Percentiles rank a stretch among this genome's conserved stretches.
Conservation (phyloP, 2,329 filamentous ascomycete species). For the Lecanicillium sp. region DNA sequence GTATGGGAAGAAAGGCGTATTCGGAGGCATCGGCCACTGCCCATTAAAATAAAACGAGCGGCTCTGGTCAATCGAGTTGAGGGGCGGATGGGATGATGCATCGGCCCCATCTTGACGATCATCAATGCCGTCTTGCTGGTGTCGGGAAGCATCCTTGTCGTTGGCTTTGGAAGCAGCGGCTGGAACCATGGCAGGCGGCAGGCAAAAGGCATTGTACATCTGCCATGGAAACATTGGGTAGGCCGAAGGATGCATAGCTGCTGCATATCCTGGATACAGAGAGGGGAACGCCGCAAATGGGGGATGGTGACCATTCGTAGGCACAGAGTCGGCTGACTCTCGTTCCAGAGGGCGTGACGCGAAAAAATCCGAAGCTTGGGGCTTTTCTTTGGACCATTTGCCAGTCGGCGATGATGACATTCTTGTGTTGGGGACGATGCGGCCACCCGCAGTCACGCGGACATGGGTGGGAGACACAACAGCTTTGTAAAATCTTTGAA, state of each 20-base stretch:
- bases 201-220: slow-evolving; percentile 30
- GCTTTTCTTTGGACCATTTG: slow-evolving; percentile 43
- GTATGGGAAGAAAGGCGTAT: slow-evolving; percentile 19
- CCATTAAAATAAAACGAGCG: slow-evolving; percentile 41
- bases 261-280: slow-evolving; percentile 27
- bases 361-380: slow-evolving; percentile 19
- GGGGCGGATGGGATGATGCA: slow-evolving; percentile 30
- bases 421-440: slow-evolving; percentile 60
- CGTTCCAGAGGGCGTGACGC: slow-evolving; percentile 18
- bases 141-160: slow-evolving; percentile 21
- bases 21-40: slow-evolving; percentile 35
- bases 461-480: slow-evolving; percentile 63
- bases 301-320: slow-evolving; percentile 23
- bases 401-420: slow-evolving; percentile 45
- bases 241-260: slow-evolving; percentile 25
- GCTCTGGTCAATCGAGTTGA: slow-evolving; percentile 40
- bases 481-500: slow-evolving; percentile 61
- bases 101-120: slow-evolving; percentile 25
- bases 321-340: slow-evolving; percentile 12
- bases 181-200: slow-evolving; percentile 22
- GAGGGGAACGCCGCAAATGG: slow-evolving; percentile 25
- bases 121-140: slow-evolving; percentile 27
- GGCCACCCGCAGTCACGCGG: slow-evolving; percentile 60
- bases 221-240: slow-evolving; percentile 33
- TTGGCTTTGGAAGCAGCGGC: slow-evolving; percentile 15